Percentiles rank a stretch among this genome's conserved stretches.
phyloP scores from a whole-genome alignment of 2,329 filamentous ascomycete species.

The Ampelomyces quisqualis region DNA sequence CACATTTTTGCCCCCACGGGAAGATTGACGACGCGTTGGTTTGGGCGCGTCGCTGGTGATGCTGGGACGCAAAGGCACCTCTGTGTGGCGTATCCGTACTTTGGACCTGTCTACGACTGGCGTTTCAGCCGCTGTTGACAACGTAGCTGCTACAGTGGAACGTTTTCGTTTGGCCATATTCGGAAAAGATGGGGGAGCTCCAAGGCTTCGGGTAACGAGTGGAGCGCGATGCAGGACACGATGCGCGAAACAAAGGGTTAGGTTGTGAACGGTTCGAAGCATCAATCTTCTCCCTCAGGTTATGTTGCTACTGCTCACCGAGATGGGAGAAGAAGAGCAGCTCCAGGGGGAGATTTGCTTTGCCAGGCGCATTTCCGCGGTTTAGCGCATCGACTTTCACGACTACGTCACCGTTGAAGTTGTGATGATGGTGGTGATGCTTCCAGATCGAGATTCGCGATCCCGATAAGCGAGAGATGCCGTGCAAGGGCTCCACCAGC shows the following conservation, averaged over 20 bases:
- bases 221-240: conserved; percentile 19
- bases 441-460: not conserved
- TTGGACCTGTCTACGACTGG: conserved; percentile 12
- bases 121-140: conserved; percentile 3
- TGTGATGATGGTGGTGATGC: not conserved
- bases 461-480: conserved; percentile 16
- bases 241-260: conserved; percentile 21
- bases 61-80: conserved; percentile 29
- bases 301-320: conserved; percentile 6
- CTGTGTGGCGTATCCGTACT: conserved; percentile 22
- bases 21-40: conserved; percentile 29
- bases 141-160: conserved; percentile 25
- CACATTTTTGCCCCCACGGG: conserved; percentile 24
- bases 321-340: not conserved
- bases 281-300: conserved; percentile 26
- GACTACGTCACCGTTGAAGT: conserved; percentile 20
- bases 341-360: conserved; percentile 8
- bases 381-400: conserved; percentile 26
- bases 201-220: conserved; percentile 11
- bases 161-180: conserved; percentile 39
- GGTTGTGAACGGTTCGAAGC: conserved; percentile 26
- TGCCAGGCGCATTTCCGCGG: conserved; percentile 13
- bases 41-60: conserved; percentile 13
- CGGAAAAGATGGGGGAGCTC: conserved; percentile 5
- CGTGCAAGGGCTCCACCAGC: not conserved